Conservation (phyloP, 129 eudicot genomes). For the Tanacetum coccineum region DNA sequence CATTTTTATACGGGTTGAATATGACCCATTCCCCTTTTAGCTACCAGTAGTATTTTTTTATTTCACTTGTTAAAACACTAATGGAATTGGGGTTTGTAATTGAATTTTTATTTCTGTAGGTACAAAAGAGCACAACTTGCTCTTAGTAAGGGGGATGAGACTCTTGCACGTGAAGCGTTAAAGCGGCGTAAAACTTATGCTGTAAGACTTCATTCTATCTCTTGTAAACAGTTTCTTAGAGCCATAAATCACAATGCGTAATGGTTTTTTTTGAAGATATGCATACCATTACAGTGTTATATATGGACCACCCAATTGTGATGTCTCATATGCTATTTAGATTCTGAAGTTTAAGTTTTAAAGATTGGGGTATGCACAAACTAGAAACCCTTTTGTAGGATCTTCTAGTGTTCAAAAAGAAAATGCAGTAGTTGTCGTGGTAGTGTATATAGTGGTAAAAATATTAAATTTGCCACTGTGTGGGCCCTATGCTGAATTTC, state of each 20-base stretch:
- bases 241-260: background rate
- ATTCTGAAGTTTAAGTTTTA: too few relatives aligned
- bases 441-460: too few relatives aligned
- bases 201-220: conserved; percentile 42
- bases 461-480: too few relatives aligned
- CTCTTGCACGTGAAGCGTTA: conserved; percentile 99
- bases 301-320: background rate
- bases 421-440: too few relatives aligned
- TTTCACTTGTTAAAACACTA: too few relatives aligned
- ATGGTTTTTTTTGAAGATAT: background rate
- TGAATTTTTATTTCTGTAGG: conserved; percentile 34
- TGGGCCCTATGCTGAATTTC: too few relatives aligned
- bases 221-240: background rate
- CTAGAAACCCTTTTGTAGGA: too few relatives aligned
- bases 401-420: too few relatives aligned
- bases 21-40: too few relatives aligned
- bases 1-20: too few relatives aligned
- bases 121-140: conserved; percentile 94
- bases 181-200: conserved; percentile 95
- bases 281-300: background rate
- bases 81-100: background rate
- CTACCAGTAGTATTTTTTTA: too few relatives aligned
- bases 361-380: too few relatives aligned
- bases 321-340: background rate
- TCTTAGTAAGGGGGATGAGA: conserved; percentile 93